Evolutionary conservation across 2,329 filamentous ascomycete species (phyloP).

Genomic region (Xylaria sp.): DNA sequence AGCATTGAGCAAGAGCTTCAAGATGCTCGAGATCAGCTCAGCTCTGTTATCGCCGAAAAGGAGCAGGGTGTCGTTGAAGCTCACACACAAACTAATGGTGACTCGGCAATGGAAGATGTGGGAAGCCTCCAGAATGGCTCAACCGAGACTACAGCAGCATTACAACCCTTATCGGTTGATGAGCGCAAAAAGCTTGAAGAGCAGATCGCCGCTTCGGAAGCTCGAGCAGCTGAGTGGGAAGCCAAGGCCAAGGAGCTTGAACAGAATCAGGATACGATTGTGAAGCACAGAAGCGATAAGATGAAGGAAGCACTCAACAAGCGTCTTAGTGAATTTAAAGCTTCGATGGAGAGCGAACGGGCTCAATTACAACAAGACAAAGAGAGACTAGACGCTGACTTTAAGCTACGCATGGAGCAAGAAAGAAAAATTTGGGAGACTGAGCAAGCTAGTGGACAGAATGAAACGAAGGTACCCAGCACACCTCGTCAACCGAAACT

Average conservation of each 20-base stretch:
- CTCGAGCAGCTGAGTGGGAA: slow-evolving; percentile 72
- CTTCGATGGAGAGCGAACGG: slow-evolving; percentile 59
- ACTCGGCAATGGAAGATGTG: slow-evolving; percentile 45
- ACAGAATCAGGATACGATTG: slow-evolving; percentile 65
- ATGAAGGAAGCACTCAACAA: slow-evolving; percentile 76
- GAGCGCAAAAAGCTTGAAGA: slow-evolving; percentile 71
- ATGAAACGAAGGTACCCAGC: slow-evolving; percentile 44
- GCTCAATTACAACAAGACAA: slow-evolving; percentile 71
- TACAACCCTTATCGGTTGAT: slow-evolving; percentile 60
- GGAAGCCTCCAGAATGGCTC: slow-evolving; percentile 38
- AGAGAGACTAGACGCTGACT: slow-evolving; percentile 68
- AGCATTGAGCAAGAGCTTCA: slow-evolving; percentile 72
- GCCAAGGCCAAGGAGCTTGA: slow-evolving; percentile 72
- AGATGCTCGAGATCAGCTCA: slow-evolving; percentile 66
- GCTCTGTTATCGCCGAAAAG: slow-evolving; percentile 69
- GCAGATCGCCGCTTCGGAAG: slow-evolving; percentile 68
- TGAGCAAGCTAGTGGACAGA: slow-evolving; percentile 38
- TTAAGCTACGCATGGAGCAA: slow-evolving; percentile 46
- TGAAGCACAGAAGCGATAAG: slow-evolving; percentile 73
- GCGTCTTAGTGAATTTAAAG: slow-evolving; percentile 74
- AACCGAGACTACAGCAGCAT: slow-evolving; percentile 13
- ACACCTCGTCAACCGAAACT: slow-evolving; percentile 56
- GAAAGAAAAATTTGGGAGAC: slow-evolving; percentile 48
- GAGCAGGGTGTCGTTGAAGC: slow-evolving; percentile 66
- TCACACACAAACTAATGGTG: slow-evolving; percentile 45